phyloP scores from a whole-genome alignment of 345 rosid genomes.

The Ceriops zippeliana region DNA sequence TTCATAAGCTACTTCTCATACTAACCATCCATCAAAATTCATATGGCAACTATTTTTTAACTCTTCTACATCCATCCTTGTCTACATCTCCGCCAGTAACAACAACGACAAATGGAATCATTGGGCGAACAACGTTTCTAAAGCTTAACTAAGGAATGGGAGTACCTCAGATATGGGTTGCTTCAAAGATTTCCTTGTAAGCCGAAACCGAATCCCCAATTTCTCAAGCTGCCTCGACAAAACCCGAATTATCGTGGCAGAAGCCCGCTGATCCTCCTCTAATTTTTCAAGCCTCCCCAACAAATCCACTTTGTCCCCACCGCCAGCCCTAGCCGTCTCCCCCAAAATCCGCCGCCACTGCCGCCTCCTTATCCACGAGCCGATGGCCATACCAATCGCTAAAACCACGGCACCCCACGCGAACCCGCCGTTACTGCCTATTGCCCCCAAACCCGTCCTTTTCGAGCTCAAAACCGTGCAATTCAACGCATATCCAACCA shows the following conservation, averaged over 20 bases:
- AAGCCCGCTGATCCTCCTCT: conserved; percentile 77
- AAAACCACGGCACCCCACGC: conserved; percentile 49
- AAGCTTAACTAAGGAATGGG: not conserved
- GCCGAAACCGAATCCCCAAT: conserved; percentile 80
- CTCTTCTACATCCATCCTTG: too few species aligned
- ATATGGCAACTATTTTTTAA: too few species aligned
- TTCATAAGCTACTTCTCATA: too few species aligned
- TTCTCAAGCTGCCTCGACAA: conserved; percentile 90
- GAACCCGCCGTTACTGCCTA: conserved; percentile 52
- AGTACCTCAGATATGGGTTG: conserved; percentile 77
- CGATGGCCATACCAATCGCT: conserved; percentile 51
- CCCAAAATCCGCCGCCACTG: conserved; percentile 63
- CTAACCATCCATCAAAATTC: too few species aligned
- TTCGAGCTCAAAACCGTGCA: conserved; percentile 34
- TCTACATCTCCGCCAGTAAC: too few species aligned
- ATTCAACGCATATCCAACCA: conserved; percentile 47
- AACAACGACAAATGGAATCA: not conserved
- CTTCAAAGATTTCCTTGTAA: conserved; percentile 67
- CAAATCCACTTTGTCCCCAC: conserved; percentile 44
- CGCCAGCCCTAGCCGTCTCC: conserved; percentile 31
- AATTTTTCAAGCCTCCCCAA: conserved; percentile 69
- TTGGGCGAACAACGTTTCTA: not conserved
- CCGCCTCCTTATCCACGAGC: conserved; percentile 66
- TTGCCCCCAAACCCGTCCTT: conserved; percentile 32
- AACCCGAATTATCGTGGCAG: conserved; percentile 53